A percentile compares a stretch with the other conserved stretches of the same genome.
phyloP scores from a whole-genome alignment of 225 moss, liverwort and hornwort species.

The Bryum argenteum region DNA sequence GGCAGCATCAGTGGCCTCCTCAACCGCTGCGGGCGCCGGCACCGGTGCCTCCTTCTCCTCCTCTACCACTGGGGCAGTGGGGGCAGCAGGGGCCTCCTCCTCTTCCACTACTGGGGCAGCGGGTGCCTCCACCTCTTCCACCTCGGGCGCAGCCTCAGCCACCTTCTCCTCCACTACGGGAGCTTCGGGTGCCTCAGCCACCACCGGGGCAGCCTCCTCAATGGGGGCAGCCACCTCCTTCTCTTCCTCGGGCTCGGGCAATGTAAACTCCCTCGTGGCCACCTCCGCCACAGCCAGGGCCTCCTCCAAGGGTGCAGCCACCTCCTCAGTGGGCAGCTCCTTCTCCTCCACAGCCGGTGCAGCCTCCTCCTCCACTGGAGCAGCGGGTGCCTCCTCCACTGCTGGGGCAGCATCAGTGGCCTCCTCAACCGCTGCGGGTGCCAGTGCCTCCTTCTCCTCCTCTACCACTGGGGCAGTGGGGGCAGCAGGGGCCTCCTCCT shows the following conservation, averaged over 20 bases:
- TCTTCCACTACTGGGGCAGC: background rate
- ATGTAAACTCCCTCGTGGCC: no score
- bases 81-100: background rate
- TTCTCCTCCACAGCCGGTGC: background rate
- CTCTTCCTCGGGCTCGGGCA: no score
- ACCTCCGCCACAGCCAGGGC: no score
- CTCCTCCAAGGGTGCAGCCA: no score
- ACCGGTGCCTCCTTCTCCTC: background rate
- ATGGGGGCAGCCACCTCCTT: no score
- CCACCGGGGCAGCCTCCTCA: background rate
- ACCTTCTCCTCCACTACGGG: no score
- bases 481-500: no score
- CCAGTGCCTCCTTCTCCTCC: no score
- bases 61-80: background rate
- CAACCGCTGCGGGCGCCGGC: background rate
- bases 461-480: no score
- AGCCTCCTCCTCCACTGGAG: background rate
- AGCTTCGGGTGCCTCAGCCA: no score
- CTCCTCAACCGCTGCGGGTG: background rate
- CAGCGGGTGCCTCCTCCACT: background rate
- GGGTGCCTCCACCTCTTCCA: background rate
- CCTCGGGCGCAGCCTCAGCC: no score
- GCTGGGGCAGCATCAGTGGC: no score
- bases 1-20: background rate
- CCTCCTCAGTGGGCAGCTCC: background rate